Evolutionary conservation across 352 stramenopile species (phyloP).

Genomic region (Globisporangium nodosum): DNA sequence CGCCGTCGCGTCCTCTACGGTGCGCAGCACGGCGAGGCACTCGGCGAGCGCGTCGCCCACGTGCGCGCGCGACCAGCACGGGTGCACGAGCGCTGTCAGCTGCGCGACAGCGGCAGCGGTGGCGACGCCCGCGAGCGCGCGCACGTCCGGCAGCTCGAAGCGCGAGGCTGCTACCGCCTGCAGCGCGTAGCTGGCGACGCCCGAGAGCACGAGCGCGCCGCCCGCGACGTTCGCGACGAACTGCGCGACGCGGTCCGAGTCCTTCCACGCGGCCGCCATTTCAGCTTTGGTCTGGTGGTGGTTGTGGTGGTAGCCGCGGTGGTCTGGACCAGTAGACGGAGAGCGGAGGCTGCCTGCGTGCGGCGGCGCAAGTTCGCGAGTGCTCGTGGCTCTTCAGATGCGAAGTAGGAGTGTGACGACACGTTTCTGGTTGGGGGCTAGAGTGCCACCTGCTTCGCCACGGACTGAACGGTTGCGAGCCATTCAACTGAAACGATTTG

Average conservation of each 20-base stretch:
- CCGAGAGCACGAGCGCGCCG: conserved; percentile 37
- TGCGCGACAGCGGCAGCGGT: conserved; percentile 2
- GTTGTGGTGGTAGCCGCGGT: neutral
- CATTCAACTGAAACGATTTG: too few species aligned
- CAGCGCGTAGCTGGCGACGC: conserved; percentile 30
- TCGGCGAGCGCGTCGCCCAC: conserved; percentile 25
- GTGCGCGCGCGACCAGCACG: conserved; percentile 12
- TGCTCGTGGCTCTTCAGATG: too few species aligned
- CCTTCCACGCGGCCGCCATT: conserved; percentile 33
- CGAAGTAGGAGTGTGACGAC: too few species aligned
- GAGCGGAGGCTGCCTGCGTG: too few species aligned
- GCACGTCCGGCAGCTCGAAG: conserved; percentile 23
- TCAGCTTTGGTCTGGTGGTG: neutral
- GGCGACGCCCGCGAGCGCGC: neutral
- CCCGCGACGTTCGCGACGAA: conserved; percentile 61
- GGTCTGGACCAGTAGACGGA: too few species aligned
- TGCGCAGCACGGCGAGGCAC: conserved; percentile 25
- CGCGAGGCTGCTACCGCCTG: conserved; percentile 22
- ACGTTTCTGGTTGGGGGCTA: too few species aligned
- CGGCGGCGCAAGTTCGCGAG: too few species aligned
- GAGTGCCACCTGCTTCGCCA: too few species aligned
- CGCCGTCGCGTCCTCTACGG: conserved; percentile 26
- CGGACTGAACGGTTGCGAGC: too few species aligned
- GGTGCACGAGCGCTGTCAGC: conserved; percentile 14
- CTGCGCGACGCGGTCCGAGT: conserved; percentile 49